These are phyloP conservation scores for Gilbertella persicaria DNA, from an alignment of 371 early-diverging fungal species.

Conservation along the genomic window DNA sequence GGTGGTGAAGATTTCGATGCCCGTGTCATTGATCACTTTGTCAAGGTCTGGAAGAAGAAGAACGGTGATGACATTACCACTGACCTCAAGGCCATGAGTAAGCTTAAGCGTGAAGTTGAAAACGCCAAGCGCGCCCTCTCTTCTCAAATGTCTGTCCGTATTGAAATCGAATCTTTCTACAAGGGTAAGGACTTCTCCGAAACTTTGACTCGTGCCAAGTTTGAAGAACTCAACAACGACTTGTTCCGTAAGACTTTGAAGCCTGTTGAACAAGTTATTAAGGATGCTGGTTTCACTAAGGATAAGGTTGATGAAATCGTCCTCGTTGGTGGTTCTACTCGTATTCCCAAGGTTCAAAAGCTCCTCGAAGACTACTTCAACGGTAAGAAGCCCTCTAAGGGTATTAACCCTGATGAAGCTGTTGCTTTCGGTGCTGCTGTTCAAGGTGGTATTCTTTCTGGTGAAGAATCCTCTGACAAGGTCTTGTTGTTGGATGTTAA, in stretches of 20 bases:
- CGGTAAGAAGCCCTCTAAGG: constrained; percentile 93
- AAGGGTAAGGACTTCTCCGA: constrained; percentile 98
- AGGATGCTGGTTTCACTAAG: constrained; percentile 92
- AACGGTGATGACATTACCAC: constrained; percentile 70
- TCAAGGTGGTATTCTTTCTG: constrained; percentile 97
- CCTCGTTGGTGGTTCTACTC: constrained; percentile 99
- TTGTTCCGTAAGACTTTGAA: constrained; percentile 94
- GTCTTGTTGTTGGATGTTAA: constrained; percentile 96
- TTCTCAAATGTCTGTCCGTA: constrained; percentile 77
- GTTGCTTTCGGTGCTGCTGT: constrained; percentile 99
- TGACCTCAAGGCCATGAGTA: constrained; percentile 80
- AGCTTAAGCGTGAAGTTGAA: constrained; percentile 87
- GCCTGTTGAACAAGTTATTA: constrained; percentile 97
- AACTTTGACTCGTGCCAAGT: constrained; percentile 93
- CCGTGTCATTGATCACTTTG: constrained; percentile 80
- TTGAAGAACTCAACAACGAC: constrained; percentile 89
- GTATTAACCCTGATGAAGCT: constrained; percentile 99
- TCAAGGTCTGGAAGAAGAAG: constrained; percentile 76
- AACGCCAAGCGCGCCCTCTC: constrained; percentile 92
- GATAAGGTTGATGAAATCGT: constrained; percentile 96
- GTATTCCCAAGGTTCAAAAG: constrained; percentile 98
- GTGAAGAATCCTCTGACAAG: constrained; percentile 80
- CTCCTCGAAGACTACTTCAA: constrained; percentile 90
- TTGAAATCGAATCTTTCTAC: constrained; percentile 89
- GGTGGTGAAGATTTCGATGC: constrained; percentile 97